Evolutionary conservation across 2,329 filamentous ascomycete species (phyloP), one percentile per base, ranked within the genome.

Genomic region (Sarocladiaceae sp.): DNA sequence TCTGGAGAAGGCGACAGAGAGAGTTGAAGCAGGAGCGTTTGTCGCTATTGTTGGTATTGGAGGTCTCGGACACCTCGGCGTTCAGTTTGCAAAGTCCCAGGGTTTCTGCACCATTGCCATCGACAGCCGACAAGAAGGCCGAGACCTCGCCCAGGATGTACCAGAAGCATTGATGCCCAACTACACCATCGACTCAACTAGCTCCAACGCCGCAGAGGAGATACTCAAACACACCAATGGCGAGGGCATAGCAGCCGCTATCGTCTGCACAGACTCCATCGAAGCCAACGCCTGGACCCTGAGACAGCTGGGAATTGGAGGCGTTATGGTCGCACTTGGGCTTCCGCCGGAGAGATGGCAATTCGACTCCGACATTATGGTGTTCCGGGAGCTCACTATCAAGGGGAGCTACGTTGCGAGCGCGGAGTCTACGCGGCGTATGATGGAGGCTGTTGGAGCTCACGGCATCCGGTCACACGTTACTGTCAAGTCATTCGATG

Each of bases 11-110:
- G 60, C 55, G 3, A 62, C 56, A 2, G 39, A 46, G 5, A 48
- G 48, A 2, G 45, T 62, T 2, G 41, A 43, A 3, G 42, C 48
- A 0, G 58, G 56, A 7, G 54, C 53, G 1, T 50, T 51, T 1
- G 53, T 65, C 1, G 59, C 57, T 6, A 55, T 65, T 12, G 49
- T 65, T 5, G 62, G 62, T 6, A 59, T 63, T 13, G 62, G 62
- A 6, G 61, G 62, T 1, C 53, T 65, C 2, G 63, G 63, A 6
- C 54, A 62, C 42, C 51, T 66, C 3, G 62, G 58, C 7, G 33
- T 64, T 2, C 63, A 65, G 42, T 64, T 63, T 40, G 54, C 62
- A 2, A 63, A 59, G 31, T 58, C 58, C 7, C 48, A 64, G 46
- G 63, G 64, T 0, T 63, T 57, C 45, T 55, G 58, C n/a, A 55